Base-by-base conservation (phyloP, 202 grass and related monocot species). In the Eragrostis tef region DNA sequence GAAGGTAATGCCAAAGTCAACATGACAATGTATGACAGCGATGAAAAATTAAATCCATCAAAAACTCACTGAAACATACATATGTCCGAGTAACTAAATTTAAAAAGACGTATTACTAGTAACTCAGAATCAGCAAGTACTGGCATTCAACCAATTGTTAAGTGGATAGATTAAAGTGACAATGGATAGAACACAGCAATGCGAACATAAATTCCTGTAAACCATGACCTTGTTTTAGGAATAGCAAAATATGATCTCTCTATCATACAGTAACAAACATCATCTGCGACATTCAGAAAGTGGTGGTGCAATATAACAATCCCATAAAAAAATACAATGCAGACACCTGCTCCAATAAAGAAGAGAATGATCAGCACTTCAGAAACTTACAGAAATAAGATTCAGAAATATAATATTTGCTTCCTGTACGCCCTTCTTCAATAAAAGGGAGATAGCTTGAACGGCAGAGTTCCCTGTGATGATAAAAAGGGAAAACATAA, bases 401-500 rank as follows among this genome's bases (percentile, higher is more conserved):
- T 95, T 97, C 6, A 97, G 93, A 64, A 97, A 97, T 65, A 97
- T 97, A 74, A 97, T 91, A 45, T 93, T 97, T 65, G 88, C 52
- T 84, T 99, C 93, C 64, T 93, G 92, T 79, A 99, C 90, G 86
- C 96, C 92, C 71, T 90, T 95, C 47, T 91, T 80, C 82, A 99
- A 68, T 36, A 99, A 83, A 74, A 99, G 87, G 64, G 91, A 91
- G 47, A 95, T 99, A 44, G 90, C 92, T 73, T 99, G 90, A 85
- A 99, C 93, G 47, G 93, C 96, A 73, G 96, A 93, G 84, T 99
- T 99, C 49, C 90, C 96, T 99, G 76, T 56, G 64, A 89, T 48
- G 83, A 65, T 86, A 48, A 80, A 83, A 45, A 84, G 14, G 34
- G 27, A 49, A 43, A 50, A 60, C 13, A 43, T 50, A 39, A 79